Evolutionary conservation across 2,329 filamentous ascomycete species (phyloP), one percentile per base, ranked within the genome.

Genomic region (Mariannaea elegans): DNA sequence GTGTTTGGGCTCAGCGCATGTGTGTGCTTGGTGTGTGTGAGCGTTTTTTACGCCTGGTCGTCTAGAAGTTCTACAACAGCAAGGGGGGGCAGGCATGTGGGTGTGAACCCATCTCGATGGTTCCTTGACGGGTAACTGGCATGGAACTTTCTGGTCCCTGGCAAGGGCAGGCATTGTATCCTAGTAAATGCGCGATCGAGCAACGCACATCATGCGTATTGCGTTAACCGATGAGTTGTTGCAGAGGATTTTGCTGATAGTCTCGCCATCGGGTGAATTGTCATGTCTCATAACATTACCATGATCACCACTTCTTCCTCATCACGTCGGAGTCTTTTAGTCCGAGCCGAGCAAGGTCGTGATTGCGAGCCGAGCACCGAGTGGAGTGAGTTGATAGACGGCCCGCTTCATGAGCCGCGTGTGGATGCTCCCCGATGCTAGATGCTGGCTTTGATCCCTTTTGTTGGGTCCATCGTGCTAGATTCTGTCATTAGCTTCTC

Each of bases 351-450:
- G 56, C 34, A 47, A 18, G 13, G 9, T 19, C 18, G 41, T 31
- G 45, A 38, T 48, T 34, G 34, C 49, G 49, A 59, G 49, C 56
- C 49, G 56, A 59, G 56, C 49, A 58, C 41, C 42, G 34, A 48
- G 48, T 53, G 49, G 47, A 27, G 39, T 14, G 24, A 34, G 31
- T 46, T 38, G 49, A 50, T 51, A 36, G 48, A 61, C 56, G 55
- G 61, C 51, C 49, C 64, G 64, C 53, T 24, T 56, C 62, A 61
- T 54, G 63, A 69, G 66, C 62, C 64, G 53, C 62, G 27, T 59
- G 53, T 54, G 52, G 62, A 46, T 29, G 59, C 51, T 24, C 42
- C 44, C 31, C 44, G 52, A 51, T 21, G 53, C 53, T 31, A 18
- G 55, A 62, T 54, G 60, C 51, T 53, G 48, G 51, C 9, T 49